phyloP scores from a whole-genome alignment of 1,284 basidiomycete genomes.

The Prillingera fragicola region DNA sequence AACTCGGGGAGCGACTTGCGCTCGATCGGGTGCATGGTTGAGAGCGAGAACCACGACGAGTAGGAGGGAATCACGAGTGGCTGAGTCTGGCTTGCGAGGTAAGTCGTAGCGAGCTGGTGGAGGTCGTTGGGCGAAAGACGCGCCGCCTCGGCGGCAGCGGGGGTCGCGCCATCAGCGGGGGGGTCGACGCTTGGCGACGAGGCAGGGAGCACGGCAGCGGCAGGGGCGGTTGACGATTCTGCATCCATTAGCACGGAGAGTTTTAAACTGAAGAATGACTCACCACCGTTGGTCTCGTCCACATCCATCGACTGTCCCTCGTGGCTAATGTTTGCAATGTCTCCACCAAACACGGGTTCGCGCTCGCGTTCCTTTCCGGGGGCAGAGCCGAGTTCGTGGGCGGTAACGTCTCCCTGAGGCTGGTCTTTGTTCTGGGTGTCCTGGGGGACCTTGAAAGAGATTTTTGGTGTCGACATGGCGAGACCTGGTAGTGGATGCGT shows the following conservation, averaged over 20 bases:
- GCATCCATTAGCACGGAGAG: conserved; percentile 2
- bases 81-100: conserved; percentile 94
- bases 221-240: conserved; percentile 24
- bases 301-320: conserved; percentile 28
- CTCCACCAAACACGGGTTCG: conserved; percentile 45
- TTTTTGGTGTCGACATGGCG: conserved; percentile 44
- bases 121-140: conserved; percentile 39
- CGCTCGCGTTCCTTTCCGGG: conserved; percentile 49
- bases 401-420: conserved; percentile 35
- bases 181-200: conserved; percentile 13
- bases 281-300: conserved; percentile 25
- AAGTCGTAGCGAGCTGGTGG: conserved; percentile 52
- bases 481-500: neutral
- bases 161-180: conserved; percentile 17
- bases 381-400: conserved; percentile 40
- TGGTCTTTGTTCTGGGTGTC: conserved; percentile 17
- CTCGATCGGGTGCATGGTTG: conserved; percentile 87
- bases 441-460: conserved; percentile 35
- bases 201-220: conserved; percentile 4
- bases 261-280: conserved; percentile 2
- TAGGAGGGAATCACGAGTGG: conserved; percentile 96
- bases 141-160: conserved; percentile 21
- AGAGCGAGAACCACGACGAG: conserved; percentile 96
- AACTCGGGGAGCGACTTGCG: conserved; percentile 92
- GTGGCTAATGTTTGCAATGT: conserved; percentile 43